Evolutionary conservation across 352 stramenopile genomes (phyloP).

Genomic region (Globisporangium polare): DNA sequence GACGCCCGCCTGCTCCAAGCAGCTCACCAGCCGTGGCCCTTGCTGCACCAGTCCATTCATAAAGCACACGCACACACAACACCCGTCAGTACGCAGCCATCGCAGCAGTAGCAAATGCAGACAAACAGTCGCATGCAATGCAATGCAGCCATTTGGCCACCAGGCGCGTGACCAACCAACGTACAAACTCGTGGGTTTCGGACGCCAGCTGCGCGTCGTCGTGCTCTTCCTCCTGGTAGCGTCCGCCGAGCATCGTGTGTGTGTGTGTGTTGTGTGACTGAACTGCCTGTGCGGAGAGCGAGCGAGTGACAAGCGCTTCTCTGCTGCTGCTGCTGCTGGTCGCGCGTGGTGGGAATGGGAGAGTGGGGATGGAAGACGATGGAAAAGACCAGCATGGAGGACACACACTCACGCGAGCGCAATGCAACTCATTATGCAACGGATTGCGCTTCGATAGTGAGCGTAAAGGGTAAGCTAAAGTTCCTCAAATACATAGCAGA

Average conservation of each 20-base stretch:
- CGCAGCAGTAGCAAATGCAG: neutral
- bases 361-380: neutral
- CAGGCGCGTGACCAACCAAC: neutral
- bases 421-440: neutral
- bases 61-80: constrained; percentile 4
- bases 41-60: constrained; percentile 27
- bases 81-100: neutral
- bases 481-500: too few relatives aligned
- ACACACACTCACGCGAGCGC: constrained; percentile 3
- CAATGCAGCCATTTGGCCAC: too few relatives aligned
- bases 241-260: constrained; percentile 15
- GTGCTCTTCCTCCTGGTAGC: constrained; percentile 18
- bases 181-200: constrained; percentile 20
- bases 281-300: neutral
- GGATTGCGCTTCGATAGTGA: too few relatives aligned
- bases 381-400: neutral
- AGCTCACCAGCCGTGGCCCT: constrained; percentile 81
- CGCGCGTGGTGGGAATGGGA: neutral
- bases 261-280: neutral
- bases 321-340: neutral
- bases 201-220: constrained; percentile 10
- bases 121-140: too few relatives aligned
- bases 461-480: too few relatives aligned
- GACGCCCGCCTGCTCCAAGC: constrained; percentile 96
- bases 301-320: neutral